Evolutionary conservation across 1,139 yeast genomes (phyloP), one percentile per base, ranked within the genome.

Genomic region (Nakaseomyces nivariensis): DNA sequence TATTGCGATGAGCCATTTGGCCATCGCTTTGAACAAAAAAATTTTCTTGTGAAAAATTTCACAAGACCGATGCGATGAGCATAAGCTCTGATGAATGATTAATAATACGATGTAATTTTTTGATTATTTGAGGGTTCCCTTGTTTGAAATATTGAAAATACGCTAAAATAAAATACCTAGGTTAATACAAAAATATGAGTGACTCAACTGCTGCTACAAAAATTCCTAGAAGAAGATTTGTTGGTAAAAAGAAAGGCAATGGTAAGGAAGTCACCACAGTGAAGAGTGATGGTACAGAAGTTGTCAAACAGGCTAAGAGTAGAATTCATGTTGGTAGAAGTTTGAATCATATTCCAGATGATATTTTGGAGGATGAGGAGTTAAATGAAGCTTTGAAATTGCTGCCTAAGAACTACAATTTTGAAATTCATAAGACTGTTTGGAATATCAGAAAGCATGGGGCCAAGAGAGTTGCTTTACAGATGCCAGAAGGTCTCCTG

Each of bases 401-500:
- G 9, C 72, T 92, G 10, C 99, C 99, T 1, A 76, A 86, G 1
- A 92, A 92, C 67, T 92, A 92, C 67, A 90, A 90, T 67, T 92
- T 92, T 68, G 99, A 92, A 67, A 83, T 92, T 51, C 97, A 89
- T 67, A 92, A 92, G 65, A 89, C 97, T 0, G 83, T 92, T 5
- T 90, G 96, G 96, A 90, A 92, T 62, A 83, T 94, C 45, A 75
- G 78, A 43, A 87, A 87, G 64, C 74, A 78, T 53, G 69, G 71
- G 34, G 90, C 96, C 31, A 85, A 77, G 58, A 69, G 83, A 56
- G 96, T 94, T 7, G 97, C 97, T 0, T 69, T 92, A 37, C 99
- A 92, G 62, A 86, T 92, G 96, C 99, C 99, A 1, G 99, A 92
- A 67, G 99, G 99, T 1, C 69, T 92, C 42, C 71, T 92, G 49